Percentiles rank a stretch among this genome's conserved stretches.
phyloP scores from a whole-genome alignment of 1,139 yeast genomes.

The Diutina sp. region DNA sequence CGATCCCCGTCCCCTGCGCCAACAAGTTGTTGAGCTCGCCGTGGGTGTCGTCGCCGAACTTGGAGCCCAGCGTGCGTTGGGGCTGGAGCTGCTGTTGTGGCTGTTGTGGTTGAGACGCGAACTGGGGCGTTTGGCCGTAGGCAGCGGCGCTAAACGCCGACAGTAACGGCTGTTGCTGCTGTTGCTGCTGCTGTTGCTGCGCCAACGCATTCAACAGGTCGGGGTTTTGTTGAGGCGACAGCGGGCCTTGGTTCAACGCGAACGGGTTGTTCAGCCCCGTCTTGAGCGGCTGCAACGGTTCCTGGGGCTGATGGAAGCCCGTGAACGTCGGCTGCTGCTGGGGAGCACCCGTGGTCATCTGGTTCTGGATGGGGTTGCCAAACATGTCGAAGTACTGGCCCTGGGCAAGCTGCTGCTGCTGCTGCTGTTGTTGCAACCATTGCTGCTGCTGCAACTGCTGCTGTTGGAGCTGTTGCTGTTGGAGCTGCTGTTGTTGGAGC shows the following conservation, averaged over 20 bases:
- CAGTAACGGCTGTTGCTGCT: conserved; percentile 5
- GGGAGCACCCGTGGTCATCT: conserved; percentile 39
- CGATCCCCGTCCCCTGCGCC: conserved; percentile 84
- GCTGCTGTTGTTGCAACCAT: conserved; percentile 3
- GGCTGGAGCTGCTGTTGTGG: conserved; percentile 10
- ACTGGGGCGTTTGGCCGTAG: conserved; percentile 9
- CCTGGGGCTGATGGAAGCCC: conserved; percentile 1
- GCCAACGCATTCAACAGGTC: conserved; percentile 1
- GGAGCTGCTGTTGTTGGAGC: not conserved
- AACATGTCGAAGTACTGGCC: conserved; percentile 49
- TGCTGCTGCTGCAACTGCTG: conserved; percentile 9
- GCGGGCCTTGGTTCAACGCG: conserved; percentile 32
- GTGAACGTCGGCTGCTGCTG: conserved; percentile 3
- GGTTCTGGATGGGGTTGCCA: conserved; percentile 60
- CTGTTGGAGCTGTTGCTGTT: conserved; percentile 1
- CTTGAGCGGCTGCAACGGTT: conserved; percentile 31
- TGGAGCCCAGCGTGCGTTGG: conserved; percentile 24
- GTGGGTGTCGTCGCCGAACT: conserved; percentile 35
- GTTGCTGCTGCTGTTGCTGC: conserved; percentile 3
- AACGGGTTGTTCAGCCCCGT: conserved; percentile 91
- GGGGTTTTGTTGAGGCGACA: conserved; percentile 9
- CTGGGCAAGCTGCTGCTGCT: conserved; percentile 8
- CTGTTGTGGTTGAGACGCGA: conserved; percentile 2
- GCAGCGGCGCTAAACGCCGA: conserved; percentile 10
- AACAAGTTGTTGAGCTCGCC: conserved; percentile 60